These are phyloP conservation scores for Blastobotrys persicus DNA, from an alignment of 1,139 yeast species.

Conservation along the genomic window DNA sequence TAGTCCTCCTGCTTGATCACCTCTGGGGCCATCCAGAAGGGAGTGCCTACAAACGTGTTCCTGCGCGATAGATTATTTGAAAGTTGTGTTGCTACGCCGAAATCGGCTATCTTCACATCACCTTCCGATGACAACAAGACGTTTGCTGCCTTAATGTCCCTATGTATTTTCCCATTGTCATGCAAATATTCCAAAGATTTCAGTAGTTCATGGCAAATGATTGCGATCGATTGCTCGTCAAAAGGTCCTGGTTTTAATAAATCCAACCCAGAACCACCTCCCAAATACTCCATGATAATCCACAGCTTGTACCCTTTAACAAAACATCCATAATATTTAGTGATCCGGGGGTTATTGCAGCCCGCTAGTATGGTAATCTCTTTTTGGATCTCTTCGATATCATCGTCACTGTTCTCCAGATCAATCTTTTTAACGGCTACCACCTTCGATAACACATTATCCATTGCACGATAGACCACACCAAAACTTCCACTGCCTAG, in stretches of 20 bases:
- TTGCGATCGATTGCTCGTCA: conserved; percentile 54
- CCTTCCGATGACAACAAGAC: conserved; percentile 65
- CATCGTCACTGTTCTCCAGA: conserved; percentile 72
- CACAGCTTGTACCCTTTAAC: conserved; percentile 75
- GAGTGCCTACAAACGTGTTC: conserved; percentile 95
- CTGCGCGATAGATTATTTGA: conserved; percentile 73
- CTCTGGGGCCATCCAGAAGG: conserved; percentile 99
- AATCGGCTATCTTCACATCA: conserved; percentile 89
- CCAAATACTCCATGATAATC: conserved; percentile 75
- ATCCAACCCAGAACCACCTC: conserved; percentile 82
- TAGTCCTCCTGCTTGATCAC: conserved; percentile 87
- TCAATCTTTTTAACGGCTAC: conserved; percentile 49
- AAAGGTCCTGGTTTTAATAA: conserved; percentile 56
- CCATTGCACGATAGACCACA: conserved; percentile 72
- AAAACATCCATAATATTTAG: conserved; percentile 77
- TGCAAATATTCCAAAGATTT: conserved; percentile 71
- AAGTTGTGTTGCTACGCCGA: conserved; percentile 90
- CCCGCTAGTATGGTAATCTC: conserved; percentile 77
- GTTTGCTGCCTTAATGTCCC: conserved; percentile 87
- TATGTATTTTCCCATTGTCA: conserved; percentile 73
- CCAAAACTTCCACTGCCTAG: conserved; percentile 91
- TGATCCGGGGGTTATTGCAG: conserved; percentile 67
- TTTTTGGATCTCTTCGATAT: conserved; percentile 72
- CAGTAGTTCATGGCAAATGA: conserved; percentile 58
- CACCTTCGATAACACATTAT: conserved; percentile 35